These are phyloP conservation scores for Beauveria caledonica DNA, from an alignment of 2,329 filamentous ascomycete species.

Conservation along the genomic window DNA sequence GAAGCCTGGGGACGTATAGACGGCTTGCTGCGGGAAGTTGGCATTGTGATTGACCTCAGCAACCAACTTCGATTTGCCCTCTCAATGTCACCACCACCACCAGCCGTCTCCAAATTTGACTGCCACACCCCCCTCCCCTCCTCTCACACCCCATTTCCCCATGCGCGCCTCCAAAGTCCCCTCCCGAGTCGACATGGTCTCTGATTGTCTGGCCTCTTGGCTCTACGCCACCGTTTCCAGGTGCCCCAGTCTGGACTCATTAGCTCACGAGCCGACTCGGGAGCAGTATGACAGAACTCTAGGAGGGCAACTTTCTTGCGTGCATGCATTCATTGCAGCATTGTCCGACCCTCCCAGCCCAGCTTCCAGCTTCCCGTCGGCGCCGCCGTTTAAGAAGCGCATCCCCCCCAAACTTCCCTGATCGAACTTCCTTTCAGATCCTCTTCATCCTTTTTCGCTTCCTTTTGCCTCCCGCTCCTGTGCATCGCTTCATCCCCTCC, in stretches of 20 bases:
- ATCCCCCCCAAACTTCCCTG: not conserved
- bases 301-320: not conserved
- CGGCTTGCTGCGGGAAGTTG: not conserved
- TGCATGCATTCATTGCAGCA: conserved; percentile 2
- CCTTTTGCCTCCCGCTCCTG: not conserved
- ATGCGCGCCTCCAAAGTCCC: conserved; percentile 7
- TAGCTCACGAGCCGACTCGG: conserved; percentile 9
- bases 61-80: not conserved
- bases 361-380: conserved; percentile 2
- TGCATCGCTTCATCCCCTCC: not conserved
- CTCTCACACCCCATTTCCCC: not conserved
- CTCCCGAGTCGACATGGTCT: conserved; percentile 5
- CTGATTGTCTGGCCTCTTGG: conserved; percentile 11
- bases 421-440: not conserved
- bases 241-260: conserved; percentile 10
- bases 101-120: conserved; percentile 3
- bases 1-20: not conserved
- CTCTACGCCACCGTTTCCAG: conserved; percentile 11
- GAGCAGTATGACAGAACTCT: conserved; percentile 5
- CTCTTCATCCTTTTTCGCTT: not conserved
- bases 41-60: not conserved
- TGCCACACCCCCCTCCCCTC: not conserved
- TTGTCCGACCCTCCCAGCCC: conserved; percentile 9
- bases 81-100: not conserved
- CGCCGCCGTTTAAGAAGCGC: conserved; percentile 8